Base-by-base conservation (phyloP, 257 asterid species). In the Rehmannia glutinosa region DNA sequence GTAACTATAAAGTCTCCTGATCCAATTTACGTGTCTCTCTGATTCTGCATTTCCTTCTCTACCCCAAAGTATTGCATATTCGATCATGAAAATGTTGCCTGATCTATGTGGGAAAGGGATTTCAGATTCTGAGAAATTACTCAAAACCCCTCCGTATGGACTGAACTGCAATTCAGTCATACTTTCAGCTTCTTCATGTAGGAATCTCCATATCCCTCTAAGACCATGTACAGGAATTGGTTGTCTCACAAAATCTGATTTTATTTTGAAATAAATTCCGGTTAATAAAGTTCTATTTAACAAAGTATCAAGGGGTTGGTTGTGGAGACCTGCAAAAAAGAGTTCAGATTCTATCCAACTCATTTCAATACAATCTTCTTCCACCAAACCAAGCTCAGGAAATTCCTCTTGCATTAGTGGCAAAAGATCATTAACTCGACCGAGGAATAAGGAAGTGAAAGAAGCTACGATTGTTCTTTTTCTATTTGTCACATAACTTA, bases 311-410 rank as follows among this genome's bases (percentile, higher is more conserved):
- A 36, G 64, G 1, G 80, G 15, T 11, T 20, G 45, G 11, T 19
- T 20, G 25, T 6, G 28, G 0, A 76, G 9, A 39, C 59, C 71
- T 0, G 77, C 53, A 2, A 79, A 76, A 33, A n/a, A 77, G 15
- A 78, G 70, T 24, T 21, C n/a, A 0, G 84, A 68, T 20, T 76
- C 75, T 12, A 76, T 66, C 89, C 89, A 83, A 1, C 81, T 76
- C 84, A 78, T 80, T 47, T 81, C 89, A 0, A 0, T 62, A 2
- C 81, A 78, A 25, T 84, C 87, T 35, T 65, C 28, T 68, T 43
- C 59, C 2, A 9, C 41, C 68, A 84, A 46, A 6, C 84, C 84
- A 1, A 84, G 67, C 32, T 84, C 86, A 0, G 86, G 81, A 21
- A 84, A 84, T 2, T 69, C 61, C 2, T 50, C 30, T 23, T 77